phyloP scores from a whole-genome alignment of 1,284 basidiomycete genomes.

The Stygiomarasmius scandens region DNA sequence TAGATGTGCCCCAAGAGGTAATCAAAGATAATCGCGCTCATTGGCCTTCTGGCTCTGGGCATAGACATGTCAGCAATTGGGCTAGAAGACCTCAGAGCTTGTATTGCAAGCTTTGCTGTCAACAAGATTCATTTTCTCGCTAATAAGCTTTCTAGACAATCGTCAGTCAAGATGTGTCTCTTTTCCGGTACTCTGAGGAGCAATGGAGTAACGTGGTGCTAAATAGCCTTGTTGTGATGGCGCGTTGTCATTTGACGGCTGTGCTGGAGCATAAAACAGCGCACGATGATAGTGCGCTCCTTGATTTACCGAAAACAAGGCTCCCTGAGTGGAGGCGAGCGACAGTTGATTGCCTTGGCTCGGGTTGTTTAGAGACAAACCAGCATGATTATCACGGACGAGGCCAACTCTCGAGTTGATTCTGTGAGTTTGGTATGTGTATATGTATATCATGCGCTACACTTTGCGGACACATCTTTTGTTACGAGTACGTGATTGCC shows the following conservation, averaged over 20 bases:
- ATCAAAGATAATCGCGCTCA: conserved; percentile 61
- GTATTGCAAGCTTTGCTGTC: conserved; percentile 46
- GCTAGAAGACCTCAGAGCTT: conserved; percentile 76
- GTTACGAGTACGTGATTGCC: no score
- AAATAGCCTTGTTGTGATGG: conserved; percentile 67
- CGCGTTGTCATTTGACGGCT: conserved; percentile 60
- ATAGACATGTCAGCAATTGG: conserved; percentile 84
- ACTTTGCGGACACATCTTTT: no score
- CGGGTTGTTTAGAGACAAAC: conserved; percentile 75
- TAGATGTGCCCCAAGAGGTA: conserved; percentile 76
- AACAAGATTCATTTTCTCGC: conserved; percentile 6
- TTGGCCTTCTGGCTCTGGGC: conserved; percentile 71
- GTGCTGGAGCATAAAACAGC: conserved; percentile 41
- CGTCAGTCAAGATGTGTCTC: conserved; percentile 81
- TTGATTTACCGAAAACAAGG: conserved; percentile 74
- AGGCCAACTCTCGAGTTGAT: conserved; percentile 81
- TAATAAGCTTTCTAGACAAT: conserved; percentile 55
- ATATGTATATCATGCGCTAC: no score
- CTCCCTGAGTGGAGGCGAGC: conserved; percentile 78
- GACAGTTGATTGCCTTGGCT: conserved; percentile 78
- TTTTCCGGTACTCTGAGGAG: conserved; percentile 85
- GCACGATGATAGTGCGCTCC: conserved; percentile 34
- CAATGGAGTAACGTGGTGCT: conserved; percentile 63
- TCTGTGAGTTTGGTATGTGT: conserved; percentile 33
- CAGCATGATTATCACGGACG: conserved; percentile 85